Evolutionary conservation across 31 red algal species (phyloP).

Genomic region (Bonnemaisonia californica): DNA sequence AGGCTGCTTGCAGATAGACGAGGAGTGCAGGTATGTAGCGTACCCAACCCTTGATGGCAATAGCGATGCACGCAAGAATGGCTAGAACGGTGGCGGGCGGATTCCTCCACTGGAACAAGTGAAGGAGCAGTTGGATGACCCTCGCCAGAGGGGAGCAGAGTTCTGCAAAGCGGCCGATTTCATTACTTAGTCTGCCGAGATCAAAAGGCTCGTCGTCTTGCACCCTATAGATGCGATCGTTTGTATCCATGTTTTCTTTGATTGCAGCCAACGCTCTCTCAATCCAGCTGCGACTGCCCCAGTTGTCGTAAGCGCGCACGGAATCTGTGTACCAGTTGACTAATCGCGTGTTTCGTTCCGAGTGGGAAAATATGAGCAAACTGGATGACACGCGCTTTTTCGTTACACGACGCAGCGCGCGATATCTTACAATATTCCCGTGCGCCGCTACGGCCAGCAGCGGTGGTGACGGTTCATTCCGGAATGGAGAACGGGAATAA

Average conservation of each 20-base stretch:
- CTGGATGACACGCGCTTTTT: conserved; percentile 33
- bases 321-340: conserved; percentile 78
- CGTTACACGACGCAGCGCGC: conserved; percentile 56
- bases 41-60: conserved; percentile 57
- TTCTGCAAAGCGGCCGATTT: conserved; percentile 72
- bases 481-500: conserved; percentile 57
- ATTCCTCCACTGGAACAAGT: conserved; percentile 80
- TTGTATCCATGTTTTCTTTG: conserved; percentile 79
- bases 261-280: conserved; percentile 69
- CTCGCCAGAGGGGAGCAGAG: conserved; percentile 63
- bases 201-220: conserved; percentile 86
- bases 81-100: conserved; percentile 75
- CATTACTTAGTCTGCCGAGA: conserved; percentile 55
- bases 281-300: conserved; percentile 67
- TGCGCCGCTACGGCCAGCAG: conserved; percentile 73
- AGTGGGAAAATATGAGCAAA: conserved; percentile 64
- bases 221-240: conserved; percentile 59
- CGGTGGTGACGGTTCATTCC: conserved; percentile 70
- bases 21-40: conserved; percentile 58
- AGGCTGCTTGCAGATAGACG: conserved; percentile 40
- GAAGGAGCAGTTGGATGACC: conserved; percentile 35
- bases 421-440: conserved; percentile 75
- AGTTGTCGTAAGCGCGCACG: conserved; percentile 55
- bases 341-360: conserved; percentile 23
- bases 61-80: conserved; percentile 36